Evolutionary conservation across 2,329 filamentous ascomycete genomes (phyloP).

Genomic region (Colletotrichum sansevieriae): DNA sequence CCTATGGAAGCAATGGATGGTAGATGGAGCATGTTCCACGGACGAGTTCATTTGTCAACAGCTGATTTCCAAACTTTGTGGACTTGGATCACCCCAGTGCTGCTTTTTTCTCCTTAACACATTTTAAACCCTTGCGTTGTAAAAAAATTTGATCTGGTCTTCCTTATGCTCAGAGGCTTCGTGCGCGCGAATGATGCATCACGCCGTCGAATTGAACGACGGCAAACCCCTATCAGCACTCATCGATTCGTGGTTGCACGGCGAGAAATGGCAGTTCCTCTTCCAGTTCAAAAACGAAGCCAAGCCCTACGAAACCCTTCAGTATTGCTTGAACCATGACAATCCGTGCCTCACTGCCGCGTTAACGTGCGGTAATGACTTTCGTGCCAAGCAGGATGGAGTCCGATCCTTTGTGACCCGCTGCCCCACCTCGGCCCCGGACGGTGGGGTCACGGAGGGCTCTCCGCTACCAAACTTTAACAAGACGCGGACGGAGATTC

Average conservation of each 20-base stretch:
- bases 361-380: background rate
- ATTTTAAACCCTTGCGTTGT: background rate
- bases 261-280: background rate
- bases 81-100: background rate
- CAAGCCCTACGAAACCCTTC: background rate
- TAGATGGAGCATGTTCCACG: slow-evolving; percentile 7
- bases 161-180: no score
- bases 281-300: background rate
- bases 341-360: background rate
- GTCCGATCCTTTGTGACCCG: slow-evolving; percentile 6
- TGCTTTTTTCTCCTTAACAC: slow-evolving; percentile 1
- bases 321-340: background rate
- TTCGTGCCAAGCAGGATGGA: slow-evolving; percentile 3
- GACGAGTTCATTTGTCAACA: slow-evolving; percentile 1
- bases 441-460: background rate
- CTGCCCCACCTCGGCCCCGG: slow-evolving; percentile 5
- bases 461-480: background rate
- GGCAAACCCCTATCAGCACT: background rate
- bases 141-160: no score
- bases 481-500: background rate
- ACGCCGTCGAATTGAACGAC: background rate
- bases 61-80: background rate
- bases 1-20: slow-evolving; percentile 21
- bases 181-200: no score
- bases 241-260: background rate